A percentile compares a stretch with the other conserved stretches of the same genome.
Conservation (phyloP, 73 alveolate genomes). For the Tetrahymena elliotti region DNA sequence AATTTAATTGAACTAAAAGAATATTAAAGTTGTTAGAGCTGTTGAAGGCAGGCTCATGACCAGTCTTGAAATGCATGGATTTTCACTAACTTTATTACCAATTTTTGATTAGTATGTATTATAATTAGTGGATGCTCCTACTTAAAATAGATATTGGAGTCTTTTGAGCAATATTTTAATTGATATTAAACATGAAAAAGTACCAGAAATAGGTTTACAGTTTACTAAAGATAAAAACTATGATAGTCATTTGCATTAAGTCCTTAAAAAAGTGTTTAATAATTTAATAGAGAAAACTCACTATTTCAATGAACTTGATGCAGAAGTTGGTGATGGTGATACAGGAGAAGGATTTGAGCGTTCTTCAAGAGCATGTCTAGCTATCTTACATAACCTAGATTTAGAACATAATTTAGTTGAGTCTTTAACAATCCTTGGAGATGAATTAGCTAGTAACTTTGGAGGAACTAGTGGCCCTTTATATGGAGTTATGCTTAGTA, state of each 20-base stretch:
- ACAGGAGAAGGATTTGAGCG: slow-evolving; percentile 51
- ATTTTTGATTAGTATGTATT: slow-evolving; percentile 38
- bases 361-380: slow-evolving; percentile 24
- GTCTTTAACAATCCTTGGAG: slow-evolving; percentile 32
- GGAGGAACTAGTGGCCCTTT: slow-evolving; percentile 65
- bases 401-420: slow-evolving; percentile 32
- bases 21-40: slow-evolving; percentile 38
- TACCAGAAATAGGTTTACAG: slow-evolving; percentile 22
- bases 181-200: slow-evolving; percentile 4
- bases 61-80: slow-evolving; percentile 59
- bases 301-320: slow-evolving; percentile 45
- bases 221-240: slow-evolving; percentile 17
- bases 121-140: slow-evolving; percentile 30
- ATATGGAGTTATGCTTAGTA: slow-evolving; percentile 42
- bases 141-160: neutral
- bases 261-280: slow-evolving; percentile 39
- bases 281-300: slow-evolving; percentile 38
- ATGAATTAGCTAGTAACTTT: slow-evolving; percentile 50
- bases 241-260: slow-evolving; percentile 18
- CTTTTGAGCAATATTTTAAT: slow-evolving; percentile 17
- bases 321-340: slow-evolving; percentile 64
- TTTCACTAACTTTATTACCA: slow-evolving; percentile 48
- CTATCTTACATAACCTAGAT: slow-evolving; percentile 29
- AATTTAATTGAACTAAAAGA: slow-evolving; percentile 26
- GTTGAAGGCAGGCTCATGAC: slow-evolving; percentile 56